phyloP scores from a whole-genome alignment of 1,139 yeast species.

The Geotrichum candidum region DNA sequence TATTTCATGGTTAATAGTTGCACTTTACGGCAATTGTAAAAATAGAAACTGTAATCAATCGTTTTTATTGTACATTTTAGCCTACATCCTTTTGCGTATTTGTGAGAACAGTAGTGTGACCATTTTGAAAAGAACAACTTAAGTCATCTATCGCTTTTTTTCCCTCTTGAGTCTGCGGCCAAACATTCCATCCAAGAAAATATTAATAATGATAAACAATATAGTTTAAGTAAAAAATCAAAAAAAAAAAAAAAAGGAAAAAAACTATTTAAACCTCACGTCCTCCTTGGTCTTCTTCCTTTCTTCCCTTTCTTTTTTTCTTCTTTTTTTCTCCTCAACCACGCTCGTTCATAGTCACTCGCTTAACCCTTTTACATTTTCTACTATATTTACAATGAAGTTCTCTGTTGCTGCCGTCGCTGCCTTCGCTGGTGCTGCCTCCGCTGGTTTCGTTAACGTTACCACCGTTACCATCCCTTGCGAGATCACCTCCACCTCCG shows the following conservation, averaged over 20 bases:
- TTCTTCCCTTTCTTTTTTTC: neutral
- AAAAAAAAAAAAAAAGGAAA: neutral
- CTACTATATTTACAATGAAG: conserved; percentile 33
- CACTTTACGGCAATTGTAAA: neutral
- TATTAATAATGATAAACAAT: neutral
- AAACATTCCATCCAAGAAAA: neutral
- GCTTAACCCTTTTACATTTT: neutral
- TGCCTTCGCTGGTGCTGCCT: conserved; percentile 26
- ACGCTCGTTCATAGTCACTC: conserved; percentile 14
- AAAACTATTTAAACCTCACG: neutral
- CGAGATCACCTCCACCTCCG: conserved; percentile 30
- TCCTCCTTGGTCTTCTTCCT: neutral
- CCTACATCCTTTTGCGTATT: neutral
- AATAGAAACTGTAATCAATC: neutral
- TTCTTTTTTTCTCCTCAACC: conserved; percentile 26
- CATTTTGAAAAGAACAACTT: too few relatives aligned
- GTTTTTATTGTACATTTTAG: neutral
- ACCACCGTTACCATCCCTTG: conserved; percentile 28
- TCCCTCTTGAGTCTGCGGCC: neutral
- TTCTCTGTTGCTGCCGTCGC: conserved; percentile 25
- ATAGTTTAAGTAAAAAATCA: neutral
- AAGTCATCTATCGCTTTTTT: neutral
- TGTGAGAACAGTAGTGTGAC: too few relatives aligned
- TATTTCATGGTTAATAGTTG: neutral
- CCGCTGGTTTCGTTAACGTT: conserved; percentile 28